Percentiles rank a stretch among this genome's conserved stretches.
These are phyloP conservation scores for Sarocladiaceae sp. DNA, from an alignment of 2,329 filamentous ascomycete genomes.

Conservation along the genomic window DNA sequence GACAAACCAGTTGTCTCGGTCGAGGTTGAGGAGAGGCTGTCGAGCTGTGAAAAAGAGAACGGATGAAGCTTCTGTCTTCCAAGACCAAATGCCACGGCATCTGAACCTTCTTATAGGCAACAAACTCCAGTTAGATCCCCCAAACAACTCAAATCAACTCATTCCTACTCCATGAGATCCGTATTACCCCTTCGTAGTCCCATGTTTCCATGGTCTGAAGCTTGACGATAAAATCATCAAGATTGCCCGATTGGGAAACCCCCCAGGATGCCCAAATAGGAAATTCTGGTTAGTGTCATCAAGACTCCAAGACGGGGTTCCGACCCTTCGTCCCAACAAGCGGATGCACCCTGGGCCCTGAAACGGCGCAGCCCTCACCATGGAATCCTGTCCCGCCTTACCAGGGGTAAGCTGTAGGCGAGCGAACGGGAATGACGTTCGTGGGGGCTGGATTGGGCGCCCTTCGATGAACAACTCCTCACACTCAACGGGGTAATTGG, in stretches of 20 bases:
- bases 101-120: not conserved
- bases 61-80: not conserved
- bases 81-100: not conserved
- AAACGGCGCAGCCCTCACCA: not conserved
- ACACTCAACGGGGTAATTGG: too few species aligned
- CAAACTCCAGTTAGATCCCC: not conserved
- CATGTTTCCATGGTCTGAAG: not conserved
- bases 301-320: too few species aligned
- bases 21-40: not conserved
- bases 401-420: too few species aligned
- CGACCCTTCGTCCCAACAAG: not conserved
- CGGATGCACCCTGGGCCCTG: not conserved
- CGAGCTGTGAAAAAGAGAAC: not conserved
- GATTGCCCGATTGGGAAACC: slow-evolving; percentile 5
- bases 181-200: not conserved
- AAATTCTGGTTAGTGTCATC: slow-evolving; percentile 8
- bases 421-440: slow-evolving; percentile 4
- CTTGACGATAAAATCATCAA: slow-evolving; percentile 3
- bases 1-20: not conserved
- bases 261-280: not conserved
- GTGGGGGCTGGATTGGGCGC: not conserved
- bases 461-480: too few species aligned
- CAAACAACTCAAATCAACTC: too few species aligned
- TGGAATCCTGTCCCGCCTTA: not conserved
- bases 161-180: too few species aligned